Percentiles rank a stretch among this genome's conserved stretches.
Conservation (phyloP, 1,284 basidiomycete species). For the Clitocybe nebularis region DNA sequence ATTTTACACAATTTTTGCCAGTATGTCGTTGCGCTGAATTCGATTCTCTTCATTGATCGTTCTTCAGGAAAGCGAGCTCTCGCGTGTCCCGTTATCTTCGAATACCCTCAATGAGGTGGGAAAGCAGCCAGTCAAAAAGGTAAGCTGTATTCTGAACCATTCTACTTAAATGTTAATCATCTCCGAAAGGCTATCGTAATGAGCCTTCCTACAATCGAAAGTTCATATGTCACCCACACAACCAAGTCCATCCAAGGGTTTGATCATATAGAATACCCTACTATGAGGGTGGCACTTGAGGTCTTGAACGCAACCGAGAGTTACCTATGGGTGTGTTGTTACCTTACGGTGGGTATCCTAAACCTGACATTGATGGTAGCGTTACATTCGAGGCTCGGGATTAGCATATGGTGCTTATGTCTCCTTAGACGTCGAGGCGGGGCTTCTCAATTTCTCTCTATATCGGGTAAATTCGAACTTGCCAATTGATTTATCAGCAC, state of each 20-base stretch:
- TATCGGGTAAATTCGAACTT: constrained; percentile 60
- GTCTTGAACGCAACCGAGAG: constrained; percentile 93
- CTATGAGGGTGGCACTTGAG: constrained; percentile 80
- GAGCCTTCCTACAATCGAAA: constrained; percentile 92
- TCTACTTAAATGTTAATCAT: constrained; percentile 11
- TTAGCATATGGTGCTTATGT: constrained; percentile 92
- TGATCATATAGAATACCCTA: constrained; percentile 81
- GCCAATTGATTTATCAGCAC: not conserved
- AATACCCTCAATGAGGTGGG: constrained; percentile 79
- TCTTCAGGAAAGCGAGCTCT: constrained; percentile 52
- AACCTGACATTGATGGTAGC: constrained; percentile 32
- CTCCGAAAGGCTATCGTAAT: constrained; percentile 76
- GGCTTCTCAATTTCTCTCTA: constrained; percentile 77
- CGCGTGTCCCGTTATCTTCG: constrained; percentile 64
- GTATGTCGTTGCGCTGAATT: constrained; percentile 43
- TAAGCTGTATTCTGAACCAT: constrained; percentile 22
- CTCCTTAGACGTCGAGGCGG: constrained; percentile 77
- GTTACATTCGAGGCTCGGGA: constrained; percentile 86
- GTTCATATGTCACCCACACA: constrained; percentile 81
- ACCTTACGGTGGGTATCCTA: not conserved
- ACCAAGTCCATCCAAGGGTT: constrained; percentile 80
- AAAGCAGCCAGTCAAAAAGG: constrained; percentile 68
- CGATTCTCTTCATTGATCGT: constrained; percentile 9
- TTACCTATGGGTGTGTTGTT: constrained; percentile 79
- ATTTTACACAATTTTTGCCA: constrained; percentile 59